Evolutionary conservation across 1,284 basidiomycete species (phyloP), one percentile per base, ranked within the genome.

Genomic region (Bjerkandera adusta): DNA sequence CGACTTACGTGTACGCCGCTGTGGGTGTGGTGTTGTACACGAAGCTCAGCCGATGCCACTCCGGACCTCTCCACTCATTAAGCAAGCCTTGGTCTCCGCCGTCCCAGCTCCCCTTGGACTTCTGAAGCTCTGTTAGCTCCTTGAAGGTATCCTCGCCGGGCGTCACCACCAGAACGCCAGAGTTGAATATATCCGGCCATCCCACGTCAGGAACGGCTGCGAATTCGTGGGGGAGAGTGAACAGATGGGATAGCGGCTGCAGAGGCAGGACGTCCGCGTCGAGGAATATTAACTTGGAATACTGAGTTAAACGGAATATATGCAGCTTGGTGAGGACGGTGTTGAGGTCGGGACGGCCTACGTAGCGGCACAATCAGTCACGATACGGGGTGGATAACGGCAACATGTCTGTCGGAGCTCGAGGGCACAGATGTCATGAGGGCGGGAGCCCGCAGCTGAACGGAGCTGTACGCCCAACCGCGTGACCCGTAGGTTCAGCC

Each of bases 141-240:
- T 79, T 72, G 65, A 97, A 98, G 57, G 93, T 93, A 44, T 83
- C 79, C 54, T 87, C 75, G 1, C 85, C 83, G 0, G 96, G 96
- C 33, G 77, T 78, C 37, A 95, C 69, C 46, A 97, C 91, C 70
- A 99, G 81, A 37, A 98, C 84, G 33, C 96, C 96, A 20, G 94
- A 96, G 66, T 98, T 99, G 75, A 99, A 98, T 50, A 96, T 94
- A 67, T 99, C 96, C 32, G 96, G 96, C 96, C 96, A 99, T 55
- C 96, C 96, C 24, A 92, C 90, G 66, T 99, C 96, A 4, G 96
- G 92, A 13, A 85, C 89, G 8, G 96, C 96, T 34, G 94, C 88
- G 55, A 89, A 89, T 51, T 87, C 84, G 61, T 86, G 72, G 11
- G 83, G 76, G 41, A 86, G 66, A 21, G 74, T 73, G 65, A 97